Conservation (phyloP, 305 asterid species). For the Fraxinus xanthoxyloides region DNA sequence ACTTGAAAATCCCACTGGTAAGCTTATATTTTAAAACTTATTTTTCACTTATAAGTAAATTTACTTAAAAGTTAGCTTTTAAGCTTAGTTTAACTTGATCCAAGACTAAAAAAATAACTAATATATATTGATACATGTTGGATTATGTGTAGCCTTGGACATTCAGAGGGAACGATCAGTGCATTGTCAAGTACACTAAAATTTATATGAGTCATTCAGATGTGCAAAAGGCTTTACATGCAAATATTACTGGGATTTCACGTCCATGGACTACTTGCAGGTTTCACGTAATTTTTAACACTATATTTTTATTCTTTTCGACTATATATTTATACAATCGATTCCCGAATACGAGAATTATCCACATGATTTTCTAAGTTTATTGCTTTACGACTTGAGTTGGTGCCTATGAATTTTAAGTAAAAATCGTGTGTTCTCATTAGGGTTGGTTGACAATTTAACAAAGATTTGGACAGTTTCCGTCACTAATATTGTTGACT, state of each 20-base stretch:
- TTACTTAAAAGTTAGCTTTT: background rate
- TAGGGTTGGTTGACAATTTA: background rate
- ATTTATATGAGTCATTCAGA: slow-evolving; percentile 45
- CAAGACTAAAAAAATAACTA: background rate
- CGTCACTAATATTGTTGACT: background rate
- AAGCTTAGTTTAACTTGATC: background rate
- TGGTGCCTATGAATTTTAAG: background rate
- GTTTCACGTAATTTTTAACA: slow-evolving; percentile 17
- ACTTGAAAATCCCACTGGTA: slow-evolving; percentile 41
- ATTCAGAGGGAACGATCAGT: slow-evolving; percentile 53
- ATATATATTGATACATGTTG: background rate
- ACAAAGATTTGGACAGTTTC: background rate
- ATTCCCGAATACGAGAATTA: background rate
- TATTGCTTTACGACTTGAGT: background rate
- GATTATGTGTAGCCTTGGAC: slow-evolving; percentile 34
- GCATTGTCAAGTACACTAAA: slow-evolving; percentile 53
- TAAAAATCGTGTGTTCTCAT: background rate
- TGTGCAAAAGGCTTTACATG: slow-evolving; percentile 63
- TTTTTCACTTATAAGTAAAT: background rate
- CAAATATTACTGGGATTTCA: slow-evolving; percentile 37
- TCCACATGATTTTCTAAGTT: background rate
- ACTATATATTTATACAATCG: background rate
- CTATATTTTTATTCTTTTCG: background rate
- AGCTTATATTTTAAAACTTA: background rate
- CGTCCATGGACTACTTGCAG: slow-evolving; percentile 61